phyloP scores from a whole-genome alignment of 345 rosid species.

The Turritis glabra region DNA sequence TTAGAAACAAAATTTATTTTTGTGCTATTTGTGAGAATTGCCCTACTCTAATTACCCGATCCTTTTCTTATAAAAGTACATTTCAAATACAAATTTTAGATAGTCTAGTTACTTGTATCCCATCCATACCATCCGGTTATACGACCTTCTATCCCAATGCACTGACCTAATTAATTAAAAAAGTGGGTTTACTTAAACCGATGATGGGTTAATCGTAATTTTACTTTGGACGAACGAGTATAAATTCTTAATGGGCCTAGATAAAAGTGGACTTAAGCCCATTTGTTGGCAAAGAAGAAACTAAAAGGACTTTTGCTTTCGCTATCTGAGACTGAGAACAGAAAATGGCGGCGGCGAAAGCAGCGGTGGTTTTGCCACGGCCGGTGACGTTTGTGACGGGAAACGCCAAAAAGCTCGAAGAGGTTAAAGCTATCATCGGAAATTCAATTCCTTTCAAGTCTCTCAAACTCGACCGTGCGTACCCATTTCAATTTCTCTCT shows the following conservation, averaged over 20 bases:
- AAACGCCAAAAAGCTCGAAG: slow-evolving; percentile 93
- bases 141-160: too few species aligned
- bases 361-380: slow-evolving; percentile 54
- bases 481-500: background rate
- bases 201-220: background rate
- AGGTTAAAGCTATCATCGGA: slow-evolving; percentile 85
- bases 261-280: background rate
- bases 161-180: too few species aligned
- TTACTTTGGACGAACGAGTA: background rate
- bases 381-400: slow-evolving; percentile 97
- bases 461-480: slow-evolving; percentile 75
- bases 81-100: too few species aligned
- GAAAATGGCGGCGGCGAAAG: slow-evolving; percentile 50
- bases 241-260: slow-evolving; percentile 8
- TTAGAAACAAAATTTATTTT: too few species aligned
- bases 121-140: too few species aligned
- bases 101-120: too few species aligned
- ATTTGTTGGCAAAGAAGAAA: background rate
- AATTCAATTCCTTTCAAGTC: slow-evolving; percentile 81
- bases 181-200: too few species aligned
- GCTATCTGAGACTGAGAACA: slow-evolving; percentile 3
- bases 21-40: too few species aligned
- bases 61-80: too few species aligned
- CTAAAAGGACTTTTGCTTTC: background rate
- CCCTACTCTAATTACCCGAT: too few species aligned